Evolutionary conservation across 495 filamentous ascomycete genomes (phyloP).

Genomic region (Penicillium herquei): DNA sequence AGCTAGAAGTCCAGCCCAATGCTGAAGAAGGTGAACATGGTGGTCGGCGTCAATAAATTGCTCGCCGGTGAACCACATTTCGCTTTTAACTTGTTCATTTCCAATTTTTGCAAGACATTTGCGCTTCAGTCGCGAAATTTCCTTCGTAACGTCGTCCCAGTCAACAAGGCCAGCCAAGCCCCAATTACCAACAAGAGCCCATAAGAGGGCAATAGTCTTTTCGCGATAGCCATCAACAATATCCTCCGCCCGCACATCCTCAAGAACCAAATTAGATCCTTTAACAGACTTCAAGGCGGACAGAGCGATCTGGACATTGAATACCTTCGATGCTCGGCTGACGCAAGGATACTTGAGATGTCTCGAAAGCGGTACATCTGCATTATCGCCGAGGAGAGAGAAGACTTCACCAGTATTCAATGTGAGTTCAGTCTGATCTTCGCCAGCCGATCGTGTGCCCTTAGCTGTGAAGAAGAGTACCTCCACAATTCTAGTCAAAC

Average conservation of each 20-base stretch:
- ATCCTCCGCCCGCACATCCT: slow-evolving; percentile 54
- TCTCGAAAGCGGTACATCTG: slow-evolving; percentile 49
- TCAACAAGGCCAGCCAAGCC: slow-evolving; percentile 56
- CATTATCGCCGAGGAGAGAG: slow-evolving; percentile 12
- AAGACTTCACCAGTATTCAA: slow-evolving; percentile 13
- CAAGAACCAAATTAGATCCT: slow-evolving; percentile 31
- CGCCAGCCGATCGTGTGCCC: slow-evolving; percentile 7
- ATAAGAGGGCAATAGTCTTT: slow-evolving; percentile 62
- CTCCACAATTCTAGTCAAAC: slow-evolving; percentile 60
- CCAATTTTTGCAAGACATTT: slow-evolving; percentile 25
- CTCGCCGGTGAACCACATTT: slow-evolving; percentile 13
- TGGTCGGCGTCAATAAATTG: slow-evolving; percentile 27
- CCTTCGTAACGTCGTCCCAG: slow-evolving; percentile 50
- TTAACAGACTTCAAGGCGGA: slow-evolving; percentile 45
- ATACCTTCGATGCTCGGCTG: slow-evolving; percentile 57
- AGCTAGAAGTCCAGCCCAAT: slow-evolving; percentile 55
- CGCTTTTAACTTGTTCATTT: slow-evolving; percentile 12
- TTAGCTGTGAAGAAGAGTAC: slow-evolving; percentile 49
- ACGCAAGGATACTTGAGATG: slow-evolving; percentile 59
- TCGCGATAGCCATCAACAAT: slow-evolving; percentile 68
- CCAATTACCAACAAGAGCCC: slow-evolving; percentile 58
- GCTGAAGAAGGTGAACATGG: slow-evolving; percentile 44
- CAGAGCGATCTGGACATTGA: slow-evolving; percentile 61
- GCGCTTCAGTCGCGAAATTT: slow-evolving; percentile 45
- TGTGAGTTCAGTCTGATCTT: slow-evolving; percentile 10